These are phyloP conservation scores for Kwoniella botswanensis DNA, from an alignment of 768 basidiomycete genomes.

Conservation along the genomic window DNA sequence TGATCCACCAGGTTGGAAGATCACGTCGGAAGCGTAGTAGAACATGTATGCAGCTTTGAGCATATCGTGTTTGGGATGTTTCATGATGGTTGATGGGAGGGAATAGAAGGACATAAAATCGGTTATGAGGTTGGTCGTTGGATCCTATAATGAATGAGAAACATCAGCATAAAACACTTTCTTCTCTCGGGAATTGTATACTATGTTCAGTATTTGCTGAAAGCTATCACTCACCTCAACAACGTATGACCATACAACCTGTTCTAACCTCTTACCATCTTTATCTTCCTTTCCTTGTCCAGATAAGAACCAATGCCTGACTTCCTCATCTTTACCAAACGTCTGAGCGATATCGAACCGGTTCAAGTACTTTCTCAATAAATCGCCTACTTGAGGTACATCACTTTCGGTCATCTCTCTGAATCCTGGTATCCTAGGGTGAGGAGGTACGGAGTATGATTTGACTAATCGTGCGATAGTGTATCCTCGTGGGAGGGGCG, in stretches of 20 bases:
- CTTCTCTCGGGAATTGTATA: neutral
- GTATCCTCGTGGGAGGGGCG: constrained; percentile 80
- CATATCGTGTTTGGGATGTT: constrained; percentile 69
- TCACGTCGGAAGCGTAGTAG: constrained; percentile 87
- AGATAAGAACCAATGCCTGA: constrained; percentile 84
- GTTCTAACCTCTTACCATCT: constrained; percentile 68
- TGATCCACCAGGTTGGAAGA: constrained; percentile 61
- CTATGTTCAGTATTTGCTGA: no score
- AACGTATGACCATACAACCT: constrained; percentile 96
- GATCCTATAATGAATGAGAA: constrained; percentile 65
- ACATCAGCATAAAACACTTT: neutral
- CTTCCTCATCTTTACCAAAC: constrained; percentile 72
- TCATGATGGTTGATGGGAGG: constrained; percentile 90
- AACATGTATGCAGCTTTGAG: constrained; percentile 94
- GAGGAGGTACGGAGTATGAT: constrained; percentile 68
- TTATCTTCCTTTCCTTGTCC: constrained; percentile 68
- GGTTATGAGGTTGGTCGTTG: constrained; percentile 78
- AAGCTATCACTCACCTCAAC: constrained; percentile 70
- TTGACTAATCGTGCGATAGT: constrained; percentile 91
- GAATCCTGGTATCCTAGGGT: constrained; percentile 63
- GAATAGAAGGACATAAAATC: constrained; percentile 98
- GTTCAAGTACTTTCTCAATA: constrained; percentile 78
- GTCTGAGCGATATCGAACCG: constrained; percentile 82
- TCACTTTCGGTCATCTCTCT: constrained; percentile 88
- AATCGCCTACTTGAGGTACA: constrained; percentile 69